These are phyloP conservation scores for Fusarium sp. DNA, from an alignment of 2,329 filamentous ascomycete genomes.

Conservation along the genomic window DNA sequence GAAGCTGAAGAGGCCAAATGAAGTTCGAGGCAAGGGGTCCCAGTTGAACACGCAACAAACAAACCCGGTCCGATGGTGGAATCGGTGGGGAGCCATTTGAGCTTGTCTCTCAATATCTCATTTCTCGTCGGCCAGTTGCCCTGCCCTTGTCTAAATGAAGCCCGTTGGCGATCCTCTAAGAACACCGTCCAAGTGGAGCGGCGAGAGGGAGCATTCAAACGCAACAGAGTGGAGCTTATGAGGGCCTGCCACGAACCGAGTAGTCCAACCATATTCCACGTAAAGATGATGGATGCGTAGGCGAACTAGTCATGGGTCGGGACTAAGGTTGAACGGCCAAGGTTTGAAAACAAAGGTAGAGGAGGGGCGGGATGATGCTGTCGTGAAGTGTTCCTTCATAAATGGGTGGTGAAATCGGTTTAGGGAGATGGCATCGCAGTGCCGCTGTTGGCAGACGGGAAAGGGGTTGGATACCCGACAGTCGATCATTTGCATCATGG, in stretches of 20 bases:
- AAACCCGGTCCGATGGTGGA: conserved; percentile 25
- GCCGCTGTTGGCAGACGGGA: neutral
- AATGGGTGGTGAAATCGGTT: conserved; percentile 7
- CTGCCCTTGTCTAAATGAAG: conserved; percentile 30
- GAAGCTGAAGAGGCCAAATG: conserved; percentile 30
- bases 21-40: conserved; percentile 18
- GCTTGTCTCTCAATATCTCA: conserved; percentile 32
- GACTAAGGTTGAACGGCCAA: conserved; percentile 14
- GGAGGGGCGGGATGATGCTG: conserved; percentile 38
- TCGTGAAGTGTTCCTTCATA: conserved; percentile 16
- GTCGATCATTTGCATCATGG: conserved; percentile 23
- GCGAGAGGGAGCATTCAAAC: neutral
- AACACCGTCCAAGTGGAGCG: conserved; percentile 28
- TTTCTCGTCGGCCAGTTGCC: conserved; percentile 4
- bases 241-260: conserved; percentile 2
- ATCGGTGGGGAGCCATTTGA: conserved; percentile 18
- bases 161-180: conserved; percentile 29
- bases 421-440: conserved; percentile 1
- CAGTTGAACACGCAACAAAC: conserved; percentile 15
- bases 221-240: conserved; percentile 10
- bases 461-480: neutral
- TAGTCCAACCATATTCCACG: conserved; percentile 18
- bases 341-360: conserved; percentile 12
- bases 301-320: conserved; percentile 29
- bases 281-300: conserved; percentile 13